Conservation (phyloP, 257 asterid genomes). For the Solanum phureja region DNA sequence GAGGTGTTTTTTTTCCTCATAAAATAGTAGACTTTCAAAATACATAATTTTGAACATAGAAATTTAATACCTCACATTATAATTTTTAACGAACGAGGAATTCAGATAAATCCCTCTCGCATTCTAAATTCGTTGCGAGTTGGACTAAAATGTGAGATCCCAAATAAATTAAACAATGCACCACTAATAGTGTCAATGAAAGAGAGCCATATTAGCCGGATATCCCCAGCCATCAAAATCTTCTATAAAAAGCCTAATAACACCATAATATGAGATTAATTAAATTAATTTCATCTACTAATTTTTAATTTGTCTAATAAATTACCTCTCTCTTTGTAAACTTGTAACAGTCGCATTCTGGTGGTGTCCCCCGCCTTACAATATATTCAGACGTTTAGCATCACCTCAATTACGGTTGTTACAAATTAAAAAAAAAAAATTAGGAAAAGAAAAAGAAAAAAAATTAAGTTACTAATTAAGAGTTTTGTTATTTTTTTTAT, state of each 20-base stretch:
- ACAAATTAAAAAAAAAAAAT: slow-evolving; percentile 14
- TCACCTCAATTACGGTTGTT: slow-evolving; percentile 60
- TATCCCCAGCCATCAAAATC: slow-evolving; percentile 1
- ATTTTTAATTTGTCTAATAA: not conserved
- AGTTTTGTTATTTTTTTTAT: not conserved
- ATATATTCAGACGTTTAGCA: slow-evolving; percentile 7
- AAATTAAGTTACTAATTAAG: not conserved
- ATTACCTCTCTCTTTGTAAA: slow-evolving; percentile 5
- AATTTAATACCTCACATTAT: too few species aligned
- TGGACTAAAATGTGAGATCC: not conserved
- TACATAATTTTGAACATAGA: too few species aligned
- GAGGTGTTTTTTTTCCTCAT: not conserved
- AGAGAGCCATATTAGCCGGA: slow-evolving; percentile 10
- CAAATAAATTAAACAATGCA: not conserved
- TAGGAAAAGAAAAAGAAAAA: not conserved
- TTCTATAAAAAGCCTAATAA: slow-evolving; percentile 20
- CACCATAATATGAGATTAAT: not conserved
- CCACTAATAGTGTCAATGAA: not conserved
- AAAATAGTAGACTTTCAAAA: too few species aligned
- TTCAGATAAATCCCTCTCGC: not conserved
- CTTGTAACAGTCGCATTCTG: slow-evolving; percentile 66
- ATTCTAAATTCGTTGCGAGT: not conserved
- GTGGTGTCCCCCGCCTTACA: slow-evolving; percentile 27
- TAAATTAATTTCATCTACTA: not conserved
- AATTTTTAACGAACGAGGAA: not conserved